Evolutionary conservation across 2,329 filamentous ascomycete genomes (phyloP).

Genomic region (Fusarium acutatum): DNA sequence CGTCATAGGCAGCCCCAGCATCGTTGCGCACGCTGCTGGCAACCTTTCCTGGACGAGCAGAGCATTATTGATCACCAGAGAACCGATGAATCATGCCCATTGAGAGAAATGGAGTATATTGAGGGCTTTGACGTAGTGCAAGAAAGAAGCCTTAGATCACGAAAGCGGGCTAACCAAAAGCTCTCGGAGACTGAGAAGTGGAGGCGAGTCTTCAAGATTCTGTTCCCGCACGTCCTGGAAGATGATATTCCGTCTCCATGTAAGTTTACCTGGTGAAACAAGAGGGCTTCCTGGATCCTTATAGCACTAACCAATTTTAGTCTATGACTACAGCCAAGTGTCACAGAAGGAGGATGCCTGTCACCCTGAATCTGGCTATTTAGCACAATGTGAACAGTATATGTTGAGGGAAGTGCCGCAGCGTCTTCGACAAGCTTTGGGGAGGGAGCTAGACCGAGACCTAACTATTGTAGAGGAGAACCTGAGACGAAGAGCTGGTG

Average conservation of each 20-base stretch:
- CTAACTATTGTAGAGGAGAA: neutral
- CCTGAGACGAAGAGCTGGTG: neutral
- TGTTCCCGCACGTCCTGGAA: neutral
- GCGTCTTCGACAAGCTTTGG: neutral
- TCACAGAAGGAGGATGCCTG: neutral
- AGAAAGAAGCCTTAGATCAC: neutral
- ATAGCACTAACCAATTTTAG: neutral
- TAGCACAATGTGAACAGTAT: neutral
- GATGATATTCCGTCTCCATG: neutral
- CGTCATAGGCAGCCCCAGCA: neutral
- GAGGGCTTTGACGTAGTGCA: neutral
- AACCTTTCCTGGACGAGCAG: neutral
- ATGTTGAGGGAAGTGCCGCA: neutral
- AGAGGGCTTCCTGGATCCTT: rapidly evolving
- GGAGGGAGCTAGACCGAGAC: neutral
- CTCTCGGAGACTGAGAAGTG: neutral
- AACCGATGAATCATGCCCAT: neutral
- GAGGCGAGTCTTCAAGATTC: neutral
- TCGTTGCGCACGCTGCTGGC: neutral
- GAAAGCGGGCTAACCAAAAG: neutral
- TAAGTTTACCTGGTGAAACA: neutral
- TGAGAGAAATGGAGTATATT: neutral
- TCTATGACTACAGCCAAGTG: neutral
- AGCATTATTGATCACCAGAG: neutral
- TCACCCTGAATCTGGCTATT: neutral